These are phyloP conservation scores for Xerocomellus intermedius DNA, from an alignment of 768 basidiomycete genomes.

Conservation along the genomic window DNA sequence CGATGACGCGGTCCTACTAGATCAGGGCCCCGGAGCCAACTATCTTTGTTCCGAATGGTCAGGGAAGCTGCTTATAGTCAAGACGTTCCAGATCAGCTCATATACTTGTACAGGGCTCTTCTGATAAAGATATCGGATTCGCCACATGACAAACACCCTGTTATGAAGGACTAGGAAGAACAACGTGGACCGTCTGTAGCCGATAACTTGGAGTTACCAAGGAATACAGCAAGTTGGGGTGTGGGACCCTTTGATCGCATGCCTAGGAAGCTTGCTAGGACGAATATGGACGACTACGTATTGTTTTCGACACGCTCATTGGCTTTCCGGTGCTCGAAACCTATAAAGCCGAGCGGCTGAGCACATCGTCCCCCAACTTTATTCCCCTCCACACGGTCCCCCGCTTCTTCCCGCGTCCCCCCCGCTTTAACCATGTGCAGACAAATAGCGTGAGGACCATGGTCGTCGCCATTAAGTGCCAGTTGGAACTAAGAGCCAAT, in stretches of 20 bases:
- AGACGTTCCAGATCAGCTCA: conserved; percentile 16
- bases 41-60: conserved; percentile 27
- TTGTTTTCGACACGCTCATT: conserved; percentile 28
- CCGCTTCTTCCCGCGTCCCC: not conserved
- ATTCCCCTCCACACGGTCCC: conserved; percentile 6
- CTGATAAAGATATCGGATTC: conserved; percentile 28
- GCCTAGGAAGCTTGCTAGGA: conserved; percentile 23
- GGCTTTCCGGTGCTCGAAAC: conserved; percentile 21
- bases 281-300: conserved; percentile 29
- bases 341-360: conserved; percentile 28
- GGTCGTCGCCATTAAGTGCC: not conserved
- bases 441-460: conserved; percentile 64
- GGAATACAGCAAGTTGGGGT: conserved; percentile 28
- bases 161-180: conserved; percentile 11
- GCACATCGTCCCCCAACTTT: conserved; percentile 12
- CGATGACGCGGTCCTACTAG: conserved; percentile 18
- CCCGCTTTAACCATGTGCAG: conserved; percentile 54
- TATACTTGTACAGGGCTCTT: conserved; percentile 11
- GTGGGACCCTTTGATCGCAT: conserved; percentile 29
- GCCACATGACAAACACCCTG: conserved; percentile 33
- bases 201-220: conserved; percentile 17
- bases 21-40: conserved; percentile 22
- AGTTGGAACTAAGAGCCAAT: conserved; percentile 1
- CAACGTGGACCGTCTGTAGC: conserved; percentile 19
- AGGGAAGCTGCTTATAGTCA: conserved; percentile 26